phyloP scores from a whole-genome alignment of 2,329 filamentous ascomycete species.

The Plenodomus biglobosus region DNA sequence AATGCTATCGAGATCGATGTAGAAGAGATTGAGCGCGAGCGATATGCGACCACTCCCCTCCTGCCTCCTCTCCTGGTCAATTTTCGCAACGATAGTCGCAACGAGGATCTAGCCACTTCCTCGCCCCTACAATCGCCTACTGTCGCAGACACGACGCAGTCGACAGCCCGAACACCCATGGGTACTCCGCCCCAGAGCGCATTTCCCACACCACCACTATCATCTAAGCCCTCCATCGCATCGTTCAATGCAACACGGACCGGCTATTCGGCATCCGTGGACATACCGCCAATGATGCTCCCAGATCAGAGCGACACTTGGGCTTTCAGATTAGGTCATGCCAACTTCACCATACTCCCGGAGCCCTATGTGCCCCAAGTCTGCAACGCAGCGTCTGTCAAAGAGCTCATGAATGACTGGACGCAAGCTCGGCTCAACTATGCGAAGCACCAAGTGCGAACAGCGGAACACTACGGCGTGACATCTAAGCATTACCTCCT shows the following conservation, averaged over 20 bases:
- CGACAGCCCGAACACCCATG: slow-evolving; percentile 50
- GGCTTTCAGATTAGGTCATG: slow-evolving; percentile 83
- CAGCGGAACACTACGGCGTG: slow-evolving; percentile 84
- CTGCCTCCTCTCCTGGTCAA: slow-evolving; percentile 77
- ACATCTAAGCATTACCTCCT: slow-evolving; percentile 86
- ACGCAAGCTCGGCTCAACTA: slow-evolving; percentile 81
- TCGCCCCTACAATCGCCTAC: slow-evolving; percentile 87
- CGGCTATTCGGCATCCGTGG: slow-evolving; percentile 52
- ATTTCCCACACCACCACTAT: slow-evolving; percentile 70
- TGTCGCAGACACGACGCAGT: slow-evolving; percentile 60
- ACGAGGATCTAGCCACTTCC: slow-evolving; percentile 60
- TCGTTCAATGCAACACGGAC: slow-evolving; percentile 63
- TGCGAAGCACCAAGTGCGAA: slow-evolving; percentile 83
- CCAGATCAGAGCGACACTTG: slow-evolving; percentile 76
- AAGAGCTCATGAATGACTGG: slow-evolving; percentile 76
- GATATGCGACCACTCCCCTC: slow-evolving; percentile 77
- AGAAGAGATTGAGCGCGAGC: slow-evolving; percentile 54
- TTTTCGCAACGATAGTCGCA: slow-evolving; percentile 53
- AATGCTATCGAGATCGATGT: slow-evolving; percentile 56
- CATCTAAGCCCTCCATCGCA: slow-evolving; percentile 72
- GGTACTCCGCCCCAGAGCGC: slow-evolving; percentile 53
- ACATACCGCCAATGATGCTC: slow-evolving; percentile 66
- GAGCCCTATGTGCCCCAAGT: slow-evolving; percentile 72
- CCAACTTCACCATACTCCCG: slow-evolving; percentile 86
- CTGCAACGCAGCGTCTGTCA: slow-evolving; percentile 62